These are phyloP conservation scores for Talaromyces islandicus DNA, from an alignment of 2,329 filamentous ascomycete genomes.

Conservation along the genomic window DNA sequence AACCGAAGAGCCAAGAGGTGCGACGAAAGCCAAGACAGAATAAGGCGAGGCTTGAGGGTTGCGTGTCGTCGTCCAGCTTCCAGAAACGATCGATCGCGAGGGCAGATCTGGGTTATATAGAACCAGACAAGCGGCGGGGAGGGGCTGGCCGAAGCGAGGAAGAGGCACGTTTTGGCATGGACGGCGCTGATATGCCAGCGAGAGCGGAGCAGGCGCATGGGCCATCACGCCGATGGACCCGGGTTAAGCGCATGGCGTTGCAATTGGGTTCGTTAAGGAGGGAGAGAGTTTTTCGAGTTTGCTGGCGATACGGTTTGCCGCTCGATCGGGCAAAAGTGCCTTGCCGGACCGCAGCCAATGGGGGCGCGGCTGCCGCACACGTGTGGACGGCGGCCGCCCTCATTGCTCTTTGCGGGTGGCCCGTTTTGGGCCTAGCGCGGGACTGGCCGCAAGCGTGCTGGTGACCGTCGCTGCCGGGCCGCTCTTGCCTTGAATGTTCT, in stretches of 20 bases:
- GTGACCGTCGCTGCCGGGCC: not conserved
- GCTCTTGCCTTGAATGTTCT: not conserved
- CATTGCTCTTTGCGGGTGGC: not conserved
- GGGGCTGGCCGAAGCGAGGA: not conserved
- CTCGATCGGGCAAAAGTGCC: not conserved
- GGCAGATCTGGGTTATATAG: not conserved
- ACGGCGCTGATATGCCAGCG: slow-evolving; percentile 6
- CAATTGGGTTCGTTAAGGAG: no score
- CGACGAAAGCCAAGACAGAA: not conserved
- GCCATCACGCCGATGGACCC: not conserved
- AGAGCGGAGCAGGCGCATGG: not conserved
- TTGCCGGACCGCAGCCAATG: not conserved
- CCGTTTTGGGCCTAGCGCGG: not conserved
- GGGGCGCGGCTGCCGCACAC: not conserved
- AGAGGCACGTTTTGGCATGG: slow-evolving; percentile 8
- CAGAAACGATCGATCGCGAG: not conserved
- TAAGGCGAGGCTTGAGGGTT: not conserved
- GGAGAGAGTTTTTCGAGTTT: no score
- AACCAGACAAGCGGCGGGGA: not conserved
- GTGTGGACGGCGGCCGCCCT: not conserved
- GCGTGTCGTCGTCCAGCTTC: not conserved
- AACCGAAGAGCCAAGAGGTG: not conserved
- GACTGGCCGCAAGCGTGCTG: not conserved
- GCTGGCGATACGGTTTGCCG: no score
- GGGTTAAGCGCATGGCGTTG: not conserved